Evolutionary conservation across 495 filamentous ascomycete species (phyloP), one percentile per base, ranked within the genome.

Genomic region (Aspergillus bertholletiae): DNA sequence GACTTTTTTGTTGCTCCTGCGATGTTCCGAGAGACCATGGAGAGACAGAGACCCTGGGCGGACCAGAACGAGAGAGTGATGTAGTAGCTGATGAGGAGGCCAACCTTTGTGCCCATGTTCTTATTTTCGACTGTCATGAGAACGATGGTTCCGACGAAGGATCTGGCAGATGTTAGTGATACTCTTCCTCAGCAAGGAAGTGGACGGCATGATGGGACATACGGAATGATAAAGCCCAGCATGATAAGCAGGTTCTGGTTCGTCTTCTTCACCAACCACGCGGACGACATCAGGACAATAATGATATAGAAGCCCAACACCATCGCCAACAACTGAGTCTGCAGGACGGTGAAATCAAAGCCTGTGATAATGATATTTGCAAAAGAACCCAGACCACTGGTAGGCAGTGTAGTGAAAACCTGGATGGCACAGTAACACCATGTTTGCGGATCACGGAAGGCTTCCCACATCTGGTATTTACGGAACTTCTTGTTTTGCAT

Each of bases 251-350:
- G 55, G 57, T 88, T 90, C 65, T 89, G 86, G 3, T 70, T 64
- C 3, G 74, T 84, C 62, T 73, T 81, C 63, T 83, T 85, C 3
- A 86, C 86, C 1, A 89, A 62, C 77, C 77, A 88, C 2, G 83
- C 77, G 1, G 82, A 85, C 3, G 71, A 73, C 32, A 89, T 62
- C 24, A 90, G 66, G 13, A 88, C 81, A 28, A 85, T 78, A 52
- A 87, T 85, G 56, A 89, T 88, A 54, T 86, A 88, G 34, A 79
- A 81, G 5, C 87, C 86, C 1, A 89, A 70, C 5, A 89, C 84
- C 84, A 90, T 90, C 17, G 84, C 80, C 11, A 79, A 60, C 30
- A 79, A 60, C 44, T 75, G 75, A 6, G 71, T 77, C 50, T 79
- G 70, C 27, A 77, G 57, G 0, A 66, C 58, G 0, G 62, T 70